Conservation (phyloP, 768 basidiomycete species). For the Mycena latifolia region DNA sequence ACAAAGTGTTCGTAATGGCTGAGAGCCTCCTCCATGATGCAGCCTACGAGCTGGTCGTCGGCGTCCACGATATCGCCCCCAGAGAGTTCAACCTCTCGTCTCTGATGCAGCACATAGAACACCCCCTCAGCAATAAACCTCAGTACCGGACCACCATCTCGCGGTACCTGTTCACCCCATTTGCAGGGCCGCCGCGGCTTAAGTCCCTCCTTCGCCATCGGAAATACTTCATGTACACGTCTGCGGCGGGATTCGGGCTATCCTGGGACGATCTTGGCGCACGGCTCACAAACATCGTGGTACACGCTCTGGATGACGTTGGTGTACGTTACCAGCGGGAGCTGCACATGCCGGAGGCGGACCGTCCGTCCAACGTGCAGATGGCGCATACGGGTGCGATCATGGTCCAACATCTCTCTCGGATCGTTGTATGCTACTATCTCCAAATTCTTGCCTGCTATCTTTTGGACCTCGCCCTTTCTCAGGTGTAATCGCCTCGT, state of each 20-base stretch:
- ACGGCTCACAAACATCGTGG: neutral
- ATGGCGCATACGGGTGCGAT: neutral
- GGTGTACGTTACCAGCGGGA: neutral
- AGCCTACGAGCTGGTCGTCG: too few relatives aligned
- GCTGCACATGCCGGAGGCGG: neutral
- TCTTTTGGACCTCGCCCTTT: too few relatives aligned
- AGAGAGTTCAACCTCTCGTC: too few relatives aligned
- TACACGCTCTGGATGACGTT: neutral
- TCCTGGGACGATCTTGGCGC: neutral
- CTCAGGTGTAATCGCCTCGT: too few relatives aligned
- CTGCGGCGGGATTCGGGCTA: neutral
- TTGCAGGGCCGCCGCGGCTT: neutral
- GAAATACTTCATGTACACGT: neutral
- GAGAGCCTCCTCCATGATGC: too few relatives aligned
- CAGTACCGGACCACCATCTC: too few relatives aligned
- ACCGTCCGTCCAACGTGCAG: neutral
- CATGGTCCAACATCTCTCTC: neutral
- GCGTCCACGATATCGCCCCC: too few relatives aligned
- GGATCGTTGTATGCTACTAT: neutral
- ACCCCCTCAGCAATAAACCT: too few relatives aligned
- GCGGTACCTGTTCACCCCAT: neutral
- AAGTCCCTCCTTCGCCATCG: neutral
- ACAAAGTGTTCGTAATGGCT: too few relatives aligned
- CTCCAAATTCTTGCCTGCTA: too few relatives aligned
- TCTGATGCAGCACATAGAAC: too few relatives aligned